Conservation (phyloP, 2,329 filamentous ascomycete genomes). For the Aspergillus caelatus region DNA sequence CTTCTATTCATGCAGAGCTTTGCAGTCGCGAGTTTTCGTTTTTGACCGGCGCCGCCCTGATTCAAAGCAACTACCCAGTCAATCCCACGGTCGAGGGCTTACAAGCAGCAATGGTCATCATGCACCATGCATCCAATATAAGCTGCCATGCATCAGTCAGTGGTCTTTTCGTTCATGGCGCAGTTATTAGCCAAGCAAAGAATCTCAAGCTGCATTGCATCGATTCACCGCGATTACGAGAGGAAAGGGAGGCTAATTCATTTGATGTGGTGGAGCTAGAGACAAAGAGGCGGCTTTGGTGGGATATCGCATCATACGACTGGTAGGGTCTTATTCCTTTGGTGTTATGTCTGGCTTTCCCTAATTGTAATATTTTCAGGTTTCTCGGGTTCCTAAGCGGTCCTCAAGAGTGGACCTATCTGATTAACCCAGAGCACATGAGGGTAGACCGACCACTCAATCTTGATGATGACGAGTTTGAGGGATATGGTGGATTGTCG, state of each 20-base stretch:
- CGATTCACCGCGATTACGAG: conserved; percentile 28
- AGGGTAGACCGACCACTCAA: conserved; percentile 46
- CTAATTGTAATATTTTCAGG: conserved; percentile 25
- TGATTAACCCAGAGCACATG: conserved; percentile 46
- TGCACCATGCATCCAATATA: conserved; percentile 32
- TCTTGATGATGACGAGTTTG: conserved; percentile 44
- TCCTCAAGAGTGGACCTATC: conserved; percentile 49
- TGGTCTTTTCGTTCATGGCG: conserved; percentile 27
- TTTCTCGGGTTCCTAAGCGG: conserved; percentile 45
- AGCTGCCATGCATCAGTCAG: conserved; percentile 27
- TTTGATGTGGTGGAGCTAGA: conserved; percentile 35
- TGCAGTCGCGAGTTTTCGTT: conserved; percentile 32
- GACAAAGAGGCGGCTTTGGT: conserved; percentile 46
- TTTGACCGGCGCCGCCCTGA: conserved; percentile 34
- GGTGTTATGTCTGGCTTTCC: neutral
- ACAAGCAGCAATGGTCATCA: conserved; percentile 35
- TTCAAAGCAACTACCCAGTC: conserved; percentile 32
- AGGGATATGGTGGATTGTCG: conserved; percentile 19
- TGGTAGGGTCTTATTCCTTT: conserved; percentile 34
- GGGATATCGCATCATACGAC: conserved; percentile 48
- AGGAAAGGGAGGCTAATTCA: conserved; percentile 19
- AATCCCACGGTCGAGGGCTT: conserved; percentile 37
- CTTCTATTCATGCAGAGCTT: conserved; percentile 22
- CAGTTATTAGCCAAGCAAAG: conserved; percentile 35
- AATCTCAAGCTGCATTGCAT: conserved; percentile 40